Conservation (phyloP, 208 protist species). For the Crithidia acanthocephali region DNA sequence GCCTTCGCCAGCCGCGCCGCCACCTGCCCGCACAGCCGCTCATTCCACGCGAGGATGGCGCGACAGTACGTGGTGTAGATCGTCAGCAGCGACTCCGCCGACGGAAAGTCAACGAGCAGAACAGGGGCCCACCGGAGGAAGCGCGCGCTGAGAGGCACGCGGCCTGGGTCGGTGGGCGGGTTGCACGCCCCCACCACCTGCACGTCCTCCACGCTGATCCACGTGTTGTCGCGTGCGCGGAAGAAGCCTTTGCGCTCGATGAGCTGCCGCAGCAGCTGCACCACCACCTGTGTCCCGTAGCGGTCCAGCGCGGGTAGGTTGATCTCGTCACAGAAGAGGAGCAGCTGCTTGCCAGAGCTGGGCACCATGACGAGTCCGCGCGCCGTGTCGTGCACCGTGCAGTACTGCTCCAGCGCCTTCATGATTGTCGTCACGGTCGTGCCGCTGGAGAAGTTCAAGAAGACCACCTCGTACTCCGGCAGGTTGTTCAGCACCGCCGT, state of each 20-base stretch:
- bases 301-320: slow-evolving; percentile 97
- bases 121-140: slow-evolving; percentile 98
- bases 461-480: slow-evolving; percentile 95
- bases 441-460: slow-evolving; percentile 98
- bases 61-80: slow-evolving; percentile 99
- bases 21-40: slow-evolving; percentile 35
- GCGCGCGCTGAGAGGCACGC: slow-evolving; percentile 94
- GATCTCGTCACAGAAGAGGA: slow-evolving; percentile 99
- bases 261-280: slow-evolving; percentile 98
- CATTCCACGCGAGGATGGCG: slow-evolving; percentile 86
- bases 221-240: slow-evolving; percentile 89
- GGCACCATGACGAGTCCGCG: slow-evolving; percentile 93
- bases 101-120: slow-evolving; percentile 99
- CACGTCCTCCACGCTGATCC: slow-evolving; percentile 95
- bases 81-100: slow-evolving; percentile 94
- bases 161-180: slow-evolving; percentile 98
- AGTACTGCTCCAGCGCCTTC: slow-evolving; percentile 98
- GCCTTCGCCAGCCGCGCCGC: slow-evolving; percentile 82
- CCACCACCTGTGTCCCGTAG: slow-evolving; percentile 98
- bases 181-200: slow-evolving; percentile 98
- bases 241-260: slow-evolving; percentile 98
- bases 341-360: slow-evolving; percentile 92
- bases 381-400: slow-evolving; percentile 92
- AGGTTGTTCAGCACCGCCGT: slow-evolving; percentile 86
- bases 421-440: slow-evolving; percentile 97